Evolutionary conservation across 768 basidiomycete genomes (phyloP).

Genomic region (Asterophora parasitica): DNA sequence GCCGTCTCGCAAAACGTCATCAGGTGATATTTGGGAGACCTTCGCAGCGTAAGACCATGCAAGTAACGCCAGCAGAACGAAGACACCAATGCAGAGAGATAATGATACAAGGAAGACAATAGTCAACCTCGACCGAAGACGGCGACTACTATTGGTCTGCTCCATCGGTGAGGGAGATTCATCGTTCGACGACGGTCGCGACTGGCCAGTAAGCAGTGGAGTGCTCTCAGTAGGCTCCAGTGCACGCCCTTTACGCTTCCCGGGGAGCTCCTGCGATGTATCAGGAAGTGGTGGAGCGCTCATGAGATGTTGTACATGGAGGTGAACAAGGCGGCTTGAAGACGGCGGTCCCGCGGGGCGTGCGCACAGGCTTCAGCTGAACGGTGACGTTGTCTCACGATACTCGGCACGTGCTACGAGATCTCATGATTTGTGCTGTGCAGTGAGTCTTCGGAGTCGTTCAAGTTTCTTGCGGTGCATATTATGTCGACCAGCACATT

Average conservation of each 20-base stretch:
- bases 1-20: slow-evolving; percentile 52
- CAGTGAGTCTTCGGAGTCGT: no score
- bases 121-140: slow-evolving; percentile 33
- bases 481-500: no score
- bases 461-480: no score
- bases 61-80: slow-evolving; percentile 43
- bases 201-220: slow-evolving; percentile 43
- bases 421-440: no score
- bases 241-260: slow-evolving; percentile 58
- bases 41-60: slow-evolving; percentile 65
- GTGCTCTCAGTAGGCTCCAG: slow-evolving; percentile 45
- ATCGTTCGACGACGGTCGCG: slow-evolving; percentile 28
- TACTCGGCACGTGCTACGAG: no score
- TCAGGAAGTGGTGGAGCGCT: slow-evolving; percentile 11
- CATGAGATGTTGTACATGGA: slow-evolving; percentile 4
- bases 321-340: not conserved
- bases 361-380: no score
- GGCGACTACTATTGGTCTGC: slow-evolving; percentile 19
- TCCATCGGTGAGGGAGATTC: slow-evolving; percentile 15
- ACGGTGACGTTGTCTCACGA: no score
- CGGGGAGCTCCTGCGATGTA: slow-evolving; percentile 12
- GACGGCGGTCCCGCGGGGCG: no score
- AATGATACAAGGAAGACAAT: slow-evolving; percentile 58
- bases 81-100: slow-evolving; percentile 39
- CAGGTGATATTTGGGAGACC: slow-evolving; percentile 46